Evolutionary conservation across 1,139 yeast genomes (phyloP).

Genomic region (Yamadazyma siamensis): DNA sequence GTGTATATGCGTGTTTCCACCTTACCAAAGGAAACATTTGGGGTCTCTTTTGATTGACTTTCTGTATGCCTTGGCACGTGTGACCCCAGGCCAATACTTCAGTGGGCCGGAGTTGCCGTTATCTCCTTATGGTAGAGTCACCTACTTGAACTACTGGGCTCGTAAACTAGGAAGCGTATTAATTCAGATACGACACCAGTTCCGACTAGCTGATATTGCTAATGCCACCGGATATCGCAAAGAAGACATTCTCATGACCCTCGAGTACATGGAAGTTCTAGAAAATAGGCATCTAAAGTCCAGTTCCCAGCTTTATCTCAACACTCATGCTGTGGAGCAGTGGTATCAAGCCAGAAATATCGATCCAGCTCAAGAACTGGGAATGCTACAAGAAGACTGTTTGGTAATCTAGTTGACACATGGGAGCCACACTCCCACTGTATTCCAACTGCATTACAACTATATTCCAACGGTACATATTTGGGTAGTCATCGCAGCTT

Average conservation of each 20-base stretch:
- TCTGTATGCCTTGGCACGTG: constrained; percentile 67
- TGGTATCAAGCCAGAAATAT: constrained; percentile 30
- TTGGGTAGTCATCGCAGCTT: too few relatives aligned
- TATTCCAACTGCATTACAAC: too few relatives aligned
- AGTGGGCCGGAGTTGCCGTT: constrained; percentile 95
- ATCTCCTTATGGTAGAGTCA: constrained; percentile 72
- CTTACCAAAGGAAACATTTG: constrained; percentile 73
- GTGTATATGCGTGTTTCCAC: constrained; percentile 88
- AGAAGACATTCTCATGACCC: constrained; percentile 63
- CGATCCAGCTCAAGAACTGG: constrained; percentile 20
- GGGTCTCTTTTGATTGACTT: constrained; percentile 82
- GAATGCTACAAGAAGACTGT: constrained; percentile 26
- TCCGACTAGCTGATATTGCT: constrained; percentile 54
- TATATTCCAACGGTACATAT: too few relatives aligned
- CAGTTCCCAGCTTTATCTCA: constrained; percentile 19
- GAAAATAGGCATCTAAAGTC: constrained; percentile 12
- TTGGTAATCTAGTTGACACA: constrained; percentile 24
- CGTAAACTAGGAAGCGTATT: constrained; percentile 25
- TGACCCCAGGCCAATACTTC: constrained; percentile 42
- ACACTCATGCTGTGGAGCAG: constrained; percentile 20
- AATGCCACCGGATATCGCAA: constrained; percentile 63
- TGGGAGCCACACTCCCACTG: too few relatives aligned
- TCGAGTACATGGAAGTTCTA: constrained; percentile 59
- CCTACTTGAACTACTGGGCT: constrained; percentile 81
- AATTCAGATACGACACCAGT: constrained; percentile 8